A percentile compares a stretch with the other conserved stretches of the same genome.
phyloP scores from a whole-genome alignment of 805 yeast genomes.

The Diddensiella caesifluorescens region DNA sequence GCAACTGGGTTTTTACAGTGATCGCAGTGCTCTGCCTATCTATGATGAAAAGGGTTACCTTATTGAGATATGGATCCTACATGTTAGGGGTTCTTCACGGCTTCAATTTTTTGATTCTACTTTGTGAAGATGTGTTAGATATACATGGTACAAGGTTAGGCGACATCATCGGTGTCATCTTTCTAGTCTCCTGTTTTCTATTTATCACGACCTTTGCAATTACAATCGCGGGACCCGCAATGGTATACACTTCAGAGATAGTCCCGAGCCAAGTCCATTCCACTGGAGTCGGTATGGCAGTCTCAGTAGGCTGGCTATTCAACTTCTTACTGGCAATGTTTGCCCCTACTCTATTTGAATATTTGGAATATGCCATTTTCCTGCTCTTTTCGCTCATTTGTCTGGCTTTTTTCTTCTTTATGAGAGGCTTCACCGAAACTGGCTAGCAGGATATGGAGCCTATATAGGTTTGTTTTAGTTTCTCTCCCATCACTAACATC shows the following conservation, averaged over 20 bases:
- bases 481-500: no score
- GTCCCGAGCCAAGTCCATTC: constrained; percentile 6
- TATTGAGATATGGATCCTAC: constrained; percentile 1
- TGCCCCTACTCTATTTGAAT: constrained; percentile 9
- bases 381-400: constrained; percentile 5
- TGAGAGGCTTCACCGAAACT: constrained; percentile 6
- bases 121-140: constrained; percentile 5
- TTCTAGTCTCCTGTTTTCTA: constrained; percentile 12
- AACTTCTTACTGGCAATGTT: constrained; percentile 7
- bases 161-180: constrained; percentile 3
- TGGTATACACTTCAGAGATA: constrained; percentile 13
- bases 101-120: not conserved
- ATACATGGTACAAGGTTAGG: not conserved
- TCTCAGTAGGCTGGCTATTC: constrained; percentile 8
- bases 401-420: not conserved
- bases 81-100: constrained; percentile 3
- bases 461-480: no score
- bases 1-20: not conserved
- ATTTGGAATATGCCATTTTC: constrained; percentile 4
- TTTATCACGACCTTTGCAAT: constrained; percentile 11
- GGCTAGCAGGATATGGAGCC: no score
- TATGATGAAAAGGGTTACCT: not conserved
- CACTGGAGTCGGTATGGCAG: constrained; percentile 11
- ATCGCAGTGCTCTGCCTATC: constrained; percentile 2
- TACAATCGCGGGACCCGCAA: constrained; percentile 9